phyloP scores from a whole-genome alignment of 345 rosid genomes.

The Ricinus communis region DNA sequence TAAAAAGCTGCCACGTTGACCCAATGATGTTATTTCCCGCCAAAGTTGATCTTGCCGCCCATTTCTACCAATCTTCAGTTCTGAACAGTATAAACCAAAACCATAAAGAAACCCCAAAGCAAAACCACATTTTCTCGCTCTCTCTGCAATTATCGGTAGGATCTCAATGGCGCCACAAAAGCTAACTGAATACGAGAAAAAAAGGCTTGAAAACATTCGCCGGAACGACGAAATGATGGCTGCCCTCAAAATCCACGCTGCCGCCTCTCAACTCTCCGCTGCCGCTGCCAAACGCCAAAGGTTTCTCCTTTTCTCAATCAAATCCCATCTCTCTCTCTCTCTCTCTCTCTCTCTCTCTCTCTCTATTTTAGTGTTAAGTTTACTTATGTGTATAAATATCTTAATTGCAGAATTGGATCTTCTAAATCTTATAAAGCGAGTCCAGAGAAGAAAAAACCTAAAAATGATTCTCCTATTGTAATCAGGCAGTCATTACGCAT shows the following conservation, averaged over 20 bases:
- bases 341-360: too few relatives aligned
- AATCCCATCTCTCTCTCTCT: not conserved
- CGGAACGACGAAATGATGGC: constrained; percentile 77
- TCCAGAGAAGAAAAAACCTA: constrained; percentile 48
- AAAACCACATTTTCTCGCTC: not conserved
- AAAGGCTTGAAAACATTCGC: constrained; percentile 70
- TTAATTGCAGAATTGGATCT: constrained; percentile 28
- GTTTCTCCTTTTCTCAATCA: constrained; percentile 18
- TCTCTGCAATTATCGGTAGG: not conserved
- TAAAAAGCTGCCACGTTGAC: not conserved
- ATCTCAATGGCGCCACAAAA: constrained; percentile 53
- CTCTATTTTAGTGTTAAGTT: not conserved
- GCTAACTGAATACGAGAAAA: constrained; percentile 75
- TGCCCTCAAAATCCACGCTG: constrained; percentile 60
- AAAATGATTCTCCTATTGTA: constrained; percentile 45
- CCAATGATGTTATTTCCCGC: constrained; percentile 10
- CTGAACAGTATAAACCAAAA: too few relatives aligned
- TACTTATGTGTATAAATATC: not conserved
- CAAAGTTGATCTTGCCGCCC: constrained; percentile 19
- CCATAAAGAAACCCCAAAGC: too few relatives aligned
- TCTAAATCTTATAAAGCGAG: constrained; percentile 44
- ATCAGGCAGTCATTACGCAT: constrained; percentile 64
- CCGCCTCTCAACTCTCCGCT: constrained; percentile 53
- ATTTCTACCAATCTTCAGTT: not conserved
- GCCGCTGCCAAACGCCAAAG: constrained; percentile 52